Conservation (phyloP, 2,329 filamentous ascomycete genomes). For the Sarocladiaceae sp. region DNA sequence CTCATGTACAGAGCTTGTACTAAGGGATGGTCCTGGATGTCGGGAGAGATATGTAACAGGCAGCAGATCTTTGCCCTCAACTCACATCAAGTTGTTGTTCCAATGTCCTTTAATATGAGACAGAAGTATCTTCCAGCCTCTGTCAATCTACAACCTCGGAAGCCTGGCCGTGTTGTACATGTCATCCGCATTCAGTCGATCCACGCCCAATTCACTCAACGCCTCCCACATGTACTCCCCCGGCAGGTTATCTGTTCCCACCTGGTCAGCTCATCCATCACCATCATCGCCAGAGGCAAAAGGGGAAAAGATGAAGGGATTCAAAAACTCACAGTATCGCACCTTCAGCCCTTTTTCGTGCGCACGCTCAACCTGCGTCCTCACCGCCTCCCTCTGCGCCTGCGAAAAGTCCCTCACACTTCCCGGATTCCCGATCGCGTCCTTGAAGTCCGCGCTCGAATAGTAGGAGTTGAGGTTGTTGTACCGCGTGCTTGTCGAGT, state of each 20-base stretch:
- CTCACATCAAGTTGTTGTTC: too few relatives aligned
- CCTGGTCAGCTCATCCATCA: background rate
- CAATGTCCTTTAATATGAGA: background rate
- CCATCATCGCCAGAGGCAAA: background rate
- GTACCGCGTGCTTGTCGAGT: constrained; percentile 11
- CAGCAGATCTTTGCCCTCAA: too few relatives aligned
- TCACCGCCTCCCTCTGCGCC: constrained; percentile 11
- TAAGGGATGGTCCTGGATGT: too few relatives aligned
- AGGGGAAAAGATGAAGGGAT: background rate
- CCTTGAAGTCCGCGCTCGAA: constrained; percentile 13
- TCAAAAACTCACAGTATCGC: constrained; percentile 13
- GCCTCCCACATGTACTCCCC: constrained; percentile 16
- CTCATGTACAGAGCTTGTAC: too few relatives aligned
- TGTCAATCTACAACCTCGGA: constrained; percentile 6
- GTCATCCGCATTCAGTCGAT: constrained; percentile 14
- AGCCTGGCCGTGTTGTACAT: constrained; percentile 12
- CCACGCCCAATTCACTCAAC: constrained; percentile 11
- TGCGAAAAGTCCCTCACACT: constrained; percentile 10
- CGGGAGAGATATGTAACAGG: too few relatives aligned
- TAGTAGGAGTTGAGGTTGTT: constrained; percentile 14
- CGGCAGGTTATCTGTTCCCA: constrained; percentile 10
- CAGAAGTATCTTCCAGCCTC: too few relatives aligned
- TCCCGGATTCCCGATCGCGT: constrained; percentile 11
- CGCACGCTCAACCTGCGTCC: constrained; percentile 11
- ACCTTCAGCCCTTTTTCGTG: constrained; percentile 13